phyloP scores from a whole-genome alignment of 768 basidiomycete genomes.

The Phaeolepiota aurea region DNA sequence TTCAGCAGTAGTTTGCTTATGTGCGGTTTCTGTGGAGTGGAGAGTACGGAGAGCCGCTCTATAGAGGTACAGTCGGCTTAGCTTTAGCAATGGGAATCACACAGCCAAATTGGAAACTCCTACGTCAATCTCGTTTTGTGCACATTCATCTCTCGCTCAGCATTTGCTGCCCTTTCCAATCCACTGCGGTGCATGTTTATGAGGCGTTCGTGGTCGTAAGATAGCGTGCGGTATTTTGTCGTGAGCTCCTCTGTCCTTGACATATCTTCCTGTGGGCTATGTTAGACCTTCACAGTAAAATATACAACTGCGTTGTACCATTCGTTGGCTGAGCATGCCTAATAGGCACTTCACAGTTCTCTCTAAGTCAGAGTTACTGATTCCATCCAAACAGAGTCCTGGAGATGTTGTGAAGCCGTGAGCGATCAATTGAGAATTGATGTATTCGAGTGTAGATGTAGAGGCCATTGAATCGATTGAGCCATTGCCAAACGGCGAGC shows the following conservation, averaged over 20 bases:
- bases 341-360: constrained; percentile 67
- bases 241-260: constrained; percentile 66
- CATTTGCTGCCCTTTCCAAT: constrained; percentile 54
- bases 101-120: constrained; percentile 14
- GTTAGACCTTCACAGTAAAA: neutral
- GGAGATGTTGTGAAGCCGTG: constrained; percentile 66
- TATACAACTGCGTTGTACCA: constrained; percentile 39
- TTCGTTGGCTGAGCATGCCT: constrained; percentile 64
- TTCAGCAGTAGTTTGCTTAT: constrained; percentile 64
- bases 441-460: constrained; percentile 63
- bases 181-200: constrained; percentile 52
- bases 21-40: constrained; percentile 51
- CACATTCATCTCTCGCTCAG: constrained; percentile 71
- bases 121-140: constrained; percentile 69
- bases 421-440: constrained; percentile 75
- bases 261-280: constrained; percentile 52
- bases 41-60: constrained; percentile 48
- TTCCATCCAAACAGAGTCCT: constrained; percentile 62
- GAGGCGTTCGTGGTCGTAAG: constrained; percentile 77
- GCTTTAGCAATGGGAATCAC: neutral
- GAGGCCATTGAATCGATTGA: constrained; percentile 40
- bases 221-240: constrained; percentile 66
- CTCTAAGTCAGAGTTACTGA: constrained; percentile 47
- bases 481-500: constrained; percentile 34
- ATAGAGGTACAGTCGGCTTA: constrained; percentile 3